Evolutionary conservation across 495 filamentous ascomycete genomes (phyloP).

Genomic region (Penicillium waksmanii): DNA sequence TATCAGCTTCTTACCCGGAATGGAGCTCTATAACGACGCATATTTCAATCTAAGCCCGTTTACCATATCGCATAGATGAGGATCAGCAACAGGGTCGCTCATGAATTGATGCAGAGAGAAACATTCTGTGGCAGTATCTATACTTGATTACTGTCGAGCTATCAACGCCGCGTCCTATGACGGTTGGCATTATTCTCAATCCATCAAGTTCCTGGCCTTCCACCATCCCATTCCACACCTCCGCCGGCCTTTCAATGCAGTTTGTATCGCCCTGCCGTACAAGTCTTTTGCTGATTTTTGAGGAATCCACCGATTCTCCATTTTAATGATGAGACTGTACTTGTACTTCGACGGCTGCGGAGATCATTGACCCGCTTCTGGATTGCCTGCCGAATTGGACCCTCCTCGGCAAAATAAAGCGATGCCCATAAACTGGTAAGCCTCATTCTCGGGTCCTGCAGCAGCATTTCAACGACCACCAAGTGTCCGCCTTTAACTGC

Average conservation of each 20-base stretch:
- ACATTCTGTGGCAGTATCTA: too few relatives aligned
- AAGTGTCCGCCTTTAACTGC: not conserved
- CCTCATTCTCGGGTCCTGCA: not conserved
- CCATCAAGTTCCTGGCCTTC: too few relatives aligned
- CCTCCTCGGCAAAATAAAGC: not conserved
- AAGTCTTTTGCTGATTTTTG: not conserved
- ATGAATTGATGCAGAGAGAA: too few relatives aligned
- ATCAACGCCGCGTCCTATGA: too few relatives aligned
- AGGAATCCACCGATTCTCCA: not conserved
- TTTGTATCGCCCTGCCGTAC: not conserved
- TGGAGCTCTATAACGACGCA: not conserved
- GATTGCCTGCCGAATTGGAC: not conserved
- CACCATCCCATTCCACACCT: not conserved
- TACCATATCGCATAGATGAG: too few relatives aligned
- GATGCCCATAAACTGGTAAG: not conserved
- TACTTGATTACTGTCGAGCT: too few relatives aligned
- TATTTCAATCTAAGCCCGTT: not conserved
- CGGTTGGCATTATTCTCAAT: too few relatives aligned
- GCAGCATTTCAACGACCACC: not conserved
- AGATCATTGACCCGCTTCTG: not conserved
- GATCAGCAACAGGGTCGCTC: too few relatives aligned
- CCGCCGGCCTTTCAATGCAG: not conserved
- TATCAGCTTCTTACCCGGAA: too few relatives aligned
- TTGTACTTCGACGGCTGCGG: not conserved
- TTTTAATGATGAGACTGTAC: not conserved